Conservation (phyloP, 306 rosid species). For the Hippophae gyantsensis region DNA sequence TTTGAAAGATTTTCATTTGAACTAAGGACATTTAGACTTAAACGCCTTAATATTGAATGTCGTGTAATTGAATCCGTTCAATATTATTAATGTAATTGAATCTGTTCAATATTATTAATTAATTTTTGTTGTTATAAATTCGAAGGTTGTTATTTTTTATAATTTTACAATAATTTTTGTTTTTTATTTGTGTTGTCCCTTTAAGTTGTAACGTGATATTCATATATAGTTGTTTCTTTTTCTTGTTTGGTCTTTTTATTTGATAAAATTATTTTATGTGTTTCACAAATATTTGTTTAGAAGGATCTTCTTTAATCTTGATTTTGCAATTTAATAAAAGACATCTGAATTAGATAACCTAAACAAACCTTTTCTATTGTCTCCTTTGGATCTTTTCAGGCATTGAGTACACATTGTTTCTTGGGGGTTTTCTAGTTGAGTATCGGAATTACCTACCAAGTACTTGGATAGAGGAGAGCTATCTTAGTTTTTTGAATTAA, state of each 20-base stretch:
- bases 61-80: too few species aligned
- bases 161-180: not conserved
- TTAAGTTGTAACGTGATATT: not conserved
- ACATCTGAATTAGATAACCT: slow-evolving; percentile 3
- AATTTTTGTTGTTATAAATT: too few species aligned
- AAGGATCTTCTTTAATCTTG: too few species aligned
- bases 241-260: not conserved
- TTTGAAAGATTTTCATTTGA: too few species aligned
- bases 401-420: slow-evolving; percentile 20
- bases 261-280: too few species aligned
- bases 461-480: slow-evolving; percentile 30
- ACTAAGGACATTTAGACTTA: too few species aligned
- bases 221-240: slow-evolving; percentile 11
- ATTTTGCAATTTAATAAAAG: too few species aligned
- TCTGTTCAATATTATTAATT: too few species aligned
- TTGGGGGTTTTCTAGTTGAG: slow-evolving; percentile 16
- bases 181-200: not conserved
- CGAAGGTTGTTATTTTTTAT: too few species aligned
- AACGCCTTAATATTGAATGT: too few species aligned
- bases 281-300: too few species aligned
- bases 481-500: slow-evolving; percentile 5
- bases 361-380: slow-evolving; percentile 8
- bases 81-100: too few species aligned
- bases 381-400: slow-evolving; percentile 4
- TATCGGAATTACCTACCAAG: slow-evolving; percentile 18